Base-by-base conservation (phyloP, 2,329 filamentous ascomycete genomes). In the Chaetoscypha palmicola region DNA sequence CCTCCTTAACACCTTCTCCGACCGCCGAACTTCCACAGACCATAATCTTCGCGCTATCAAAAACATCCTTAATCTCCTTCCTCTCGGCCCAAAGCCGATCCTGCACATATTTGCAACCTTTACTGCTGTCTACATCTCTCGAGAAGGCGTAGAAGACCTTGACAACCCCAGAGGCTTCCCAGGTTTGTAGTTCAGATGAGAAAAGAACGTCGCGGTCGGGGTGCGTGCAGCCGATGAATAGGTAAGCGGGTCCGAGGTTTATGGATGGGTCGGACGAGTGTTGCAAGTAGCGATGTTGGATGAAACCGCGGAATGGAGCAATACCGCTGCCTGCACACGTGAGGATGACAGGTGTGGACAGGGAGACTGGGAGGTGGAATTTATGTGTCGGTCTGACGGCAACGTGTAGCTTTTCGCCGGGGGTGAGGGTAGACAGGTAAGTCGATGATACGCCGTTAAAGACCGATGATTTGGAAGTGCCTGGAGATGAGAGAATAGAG, bases 401-500 rank as follows among this genome's bases (percentile, higher is more conserved):
- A 94, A 71, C 19, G 65, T 70, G 12, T 94, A 67, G 35, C 3
- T n/a, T 17, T 16, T 41, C 31, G 20, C 17, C 30, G 3, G 24
- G 9, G 3, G 19, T 8, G 16, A 37, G 43, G 11, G 43, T 64
- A 1, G 74, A 68, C 8, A 85, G 70, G 61, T 80, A 83, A 43
- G 67, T 74, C 0, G 76, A 77, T 2, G 79, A 76, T 1, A 83
- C 78, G 39, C 81, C 39, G n/a, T n/a, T n/a, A 2, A 4, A 12
- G n/a, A 41, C 31, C 3, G 26, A 12, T 14, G 19, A 10, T 4
- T 28, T 19, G 17, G 10, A 19, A 9, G 10, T 14, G n/a, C 24
- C 38, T 20, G 24, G 17, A 3, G 39, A 14, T 11, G 28, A 9
- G n/a, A 34, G 20, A 7, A 42, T 24, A 23, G 26, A 14, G 14